Base-by-base conservation (phyloP, 441 rosid genomes). In the Eugenia klotzschiana region DNA sequence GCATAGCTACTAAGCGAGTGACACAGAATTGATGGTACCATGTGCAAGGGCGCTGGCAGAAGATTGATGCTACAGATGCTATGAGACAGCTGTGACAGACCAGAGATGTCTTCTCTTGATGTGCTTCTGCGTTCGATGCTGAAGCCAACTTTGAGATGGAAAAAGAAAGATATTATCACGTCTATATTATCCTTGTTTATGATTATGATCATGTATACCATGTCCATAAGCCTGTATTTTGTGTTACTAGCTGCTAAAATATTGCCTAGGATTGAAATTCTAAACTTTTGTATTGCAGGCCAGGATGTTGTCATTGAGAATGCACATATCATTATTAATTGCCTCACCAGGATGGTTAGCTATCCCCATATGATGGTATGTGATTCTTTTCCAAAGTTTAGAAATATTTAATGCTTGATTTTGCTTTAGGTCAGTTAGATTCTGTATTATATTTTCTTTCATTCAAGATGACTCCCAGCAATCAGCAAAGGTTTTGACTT, bases 311-410 rank as follows among this genome's bases (percentile, higher is more conserved):
- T 91, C 5, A 43, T 82, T 54, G 98, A 94, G 89, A 90, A 92
- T 88, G 92, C 93, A 60, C 91, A 89, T 51, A 88, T 86, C 73
- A 90, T 95, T 82, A 84, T 91, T 57, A 90, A 91, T 86, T 88
- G 94, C 87, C 91, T 94, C 51, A 51, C 91, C 53, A 89, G 82
- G 80, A 92, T 93, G 79, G 83, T 88, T 80, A 46, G 87, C 9
- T 93, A 93, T 84, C 96, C 93, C 26, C 92, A 92, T 89, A 89
- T 86, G 91, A 92, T 86, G 98, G 99, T 95, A 87, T 82, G 26
- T 58, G 22, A 82, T 82, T 41, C 50, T 33, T 55, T 40, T n/a
- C 27, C 72, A 29, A 20, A 51, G 82, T 79, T 18, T 9, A 15
- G 33, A 41, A 49, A 27, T 79, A 43, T 79, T 51, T 49, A 20